A percentile compares a stretch with the other conserved stretches of the same genome.
These are phyloP conservation scores for Arthroderma uncinatum DNA, from an alignment of 2,329 filamentous ascomycete genomes.

Conservation along the genomic window DNA sequence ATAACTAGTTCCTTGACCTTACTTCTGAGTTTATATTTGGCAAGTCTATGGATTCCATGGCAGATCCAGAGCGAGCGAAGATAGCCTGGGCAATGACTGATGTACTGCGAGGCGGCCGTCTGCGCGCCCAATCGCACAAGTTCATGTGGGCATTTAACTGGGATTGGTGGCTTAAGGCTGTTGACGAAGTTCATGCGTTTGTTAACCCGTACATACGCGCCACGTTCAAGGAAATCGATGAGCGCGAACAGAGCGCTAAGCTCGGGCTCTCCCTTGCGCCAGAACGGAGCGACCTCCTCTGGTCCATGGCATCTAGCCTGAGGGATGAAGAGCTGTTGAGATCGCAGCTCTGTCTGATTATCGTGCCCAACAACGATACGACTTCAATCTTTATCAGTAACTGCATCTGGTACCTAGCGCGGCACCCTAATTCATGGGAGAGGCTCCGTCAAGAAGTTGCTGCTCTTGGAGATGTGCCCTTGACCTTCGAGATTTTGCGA, in stretches of 20 bases:
- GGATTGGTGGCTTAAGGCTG: not conserved
- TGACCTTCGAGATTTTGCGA: constrained; percentile 2
- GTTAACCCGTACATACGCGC: not conserved
- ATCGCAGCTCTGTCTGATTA: constrained; percentile 8
- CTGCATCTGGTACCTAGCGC: constrained; percentile 9
- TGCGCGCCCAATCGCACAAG: constrained; percentile 5
- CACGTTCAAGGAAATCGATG: not conserved
- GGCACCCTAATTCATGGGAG: constrained; percentile 8
- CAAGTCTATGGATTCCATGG: constrained; percentile 11
- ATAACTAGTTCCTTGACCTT: constrained; percentile 12
- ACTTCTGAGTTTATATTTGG: constrained; percentile 17
- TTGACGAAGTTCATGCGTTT: not conserved
- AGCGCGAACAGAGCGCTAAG: no score
- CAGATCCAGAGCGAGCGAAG: not conserved
- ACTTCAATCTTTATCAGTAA: constrained; percentile 15
- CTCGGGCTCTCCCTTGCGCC: no score
- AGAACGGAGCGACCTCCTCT: not conserved
- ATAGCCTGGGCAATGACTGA: not conserved
- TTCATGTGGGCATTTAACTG: not conserved
- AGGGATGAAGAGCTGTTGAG: constrained; percentile 5
- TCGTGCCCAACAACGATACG: constrained; percentile 14
- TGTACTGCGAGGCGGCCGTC: constrained; percentile 1
- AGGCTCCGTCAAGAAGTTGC: not conserved
- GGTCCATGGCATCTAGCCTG: not conserved
- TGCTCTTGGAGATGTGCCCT: not conserved